Evolutionary conservation across 1,139 yeast species (phyloP).

Genomic region (Scheffersomyces illinoinensis): DNA sequence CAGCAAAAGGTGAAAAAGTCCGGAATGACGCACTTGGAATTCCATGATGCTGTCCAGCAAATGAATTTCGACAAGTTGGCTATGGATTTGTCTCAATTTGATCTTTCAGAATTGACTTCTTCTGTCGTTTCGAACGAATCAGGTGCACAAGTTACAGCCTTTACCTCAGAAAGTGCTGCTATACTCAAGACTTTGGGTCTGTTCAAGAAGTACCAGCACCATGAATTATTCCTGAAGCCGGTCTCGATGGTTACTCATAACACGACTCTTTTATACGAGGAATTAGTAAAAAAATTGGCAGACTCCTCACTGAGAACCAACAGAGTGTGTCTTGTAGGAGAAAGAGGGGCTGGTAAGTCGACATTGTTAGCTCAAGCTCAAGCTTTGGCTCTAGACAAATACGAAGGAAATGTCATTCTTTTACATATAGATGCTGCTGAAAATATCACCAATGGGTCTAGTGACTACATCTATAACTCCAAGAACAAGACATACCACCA

Average conservation of each 20-base stretch:
- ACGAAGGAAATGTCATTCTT: constrained; percentile 50
- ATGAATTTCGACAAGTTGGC: constrained; percentile 39
- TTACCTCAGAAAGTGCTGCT: constrained; percentile 18
- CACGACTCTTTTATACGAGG: constrained; percentile 24
- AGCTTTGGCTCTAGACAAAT: constrained; percentile 50
- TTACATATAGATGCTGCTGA: constrained; percentile 69
- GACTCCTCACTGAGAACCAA: constrained; percentile 36
- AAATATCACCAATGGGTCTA: constrained; percentile 66
- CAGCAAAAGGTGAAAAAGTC: constrained; percentile 33
- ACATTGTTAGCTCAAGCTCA: constrained; percentile 72
- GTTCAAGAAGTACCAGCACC: constrained; percentile 64
- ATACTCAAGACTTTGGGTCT: constrained; percentile 47
- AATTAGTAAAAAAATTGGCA: constrained; percentile 27
- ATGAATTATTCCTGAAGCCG: constrained; percentile 61
- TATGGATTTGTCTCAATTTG: constrained; percentile 17
- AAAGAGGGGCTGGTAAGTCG: constrained; percentile 79
- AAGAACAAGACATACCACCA: constrained; percentile 60
- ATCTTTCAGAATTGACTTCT: constrained; percentile 16
- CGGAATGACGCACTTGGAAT: constrained; percentile 46
- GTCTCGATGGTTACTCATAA: constrained; percentile 50
- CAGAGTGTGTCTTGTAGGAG: constrained; percentile 65
- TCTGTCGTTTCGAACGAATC: constrained; percentile 9
- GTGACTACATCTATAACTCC: constrained; percentile 62
- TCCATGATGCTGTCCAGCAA: constrained; percentile 40
- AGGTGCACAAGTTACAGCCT: constrained; percentile 25